A percentile compares a stretch with the other conserved stretches of the same genome.
These are phyloP conservation scores for Dictyostelium capitatum DNA, from an alignment of 78 protist species.

Conservation along the genomic window DNA sequence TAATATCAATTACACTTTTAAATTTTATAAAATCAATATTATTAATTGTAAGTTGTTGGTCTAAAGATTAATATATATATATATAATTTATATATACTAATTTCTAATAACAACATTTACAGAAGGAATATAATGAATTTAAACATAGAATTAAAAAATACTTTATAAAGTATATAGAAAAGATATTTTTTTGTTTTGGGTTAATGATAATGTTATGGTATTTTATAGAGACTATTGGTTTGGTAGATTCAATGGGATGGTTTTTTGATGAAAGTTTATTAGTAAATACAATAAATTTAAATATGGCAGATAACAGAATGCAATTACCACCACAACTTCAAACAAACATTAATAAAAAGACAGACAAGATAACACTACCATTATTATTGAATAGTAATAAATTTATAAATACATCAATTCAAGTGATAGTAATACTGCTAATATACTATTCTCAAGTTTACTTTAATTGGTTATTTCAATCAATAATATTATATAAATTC, in stretches of 20 bases:
- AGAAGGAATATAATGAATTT: conserved; percentile 1
- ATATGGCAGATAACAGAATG: neutral
- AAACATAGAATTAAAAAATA: conserved; percentile 17
- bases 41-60: neutral
- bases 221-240: neutral
- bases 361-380: neutral
- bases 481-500: conserved; percentile 7
- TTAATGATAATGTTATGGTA: neutral
- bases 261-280: conserved; percentile 4
- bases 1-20: conserved; percentile 17
- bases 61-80: neutral
- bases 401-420: conserved; percentile 3
- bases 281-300: neutral
- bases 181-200: conserved; percentile 17
- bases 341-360: neutral
- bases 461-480: neutral
- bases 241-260: neutral
- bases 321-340: neutral
- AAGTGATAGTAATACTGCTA: neutral
- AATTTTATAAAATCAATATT: neutral
- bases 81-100: too few relatives aligned
- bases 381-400: neutral
- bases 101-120: too few relatives aligned
- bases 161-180: conserved; percentile 16
- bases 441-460: neutral